Base-by-base conservation (phyloP, 805 yeast species). In the Candida vartiovaarae region DNA sequence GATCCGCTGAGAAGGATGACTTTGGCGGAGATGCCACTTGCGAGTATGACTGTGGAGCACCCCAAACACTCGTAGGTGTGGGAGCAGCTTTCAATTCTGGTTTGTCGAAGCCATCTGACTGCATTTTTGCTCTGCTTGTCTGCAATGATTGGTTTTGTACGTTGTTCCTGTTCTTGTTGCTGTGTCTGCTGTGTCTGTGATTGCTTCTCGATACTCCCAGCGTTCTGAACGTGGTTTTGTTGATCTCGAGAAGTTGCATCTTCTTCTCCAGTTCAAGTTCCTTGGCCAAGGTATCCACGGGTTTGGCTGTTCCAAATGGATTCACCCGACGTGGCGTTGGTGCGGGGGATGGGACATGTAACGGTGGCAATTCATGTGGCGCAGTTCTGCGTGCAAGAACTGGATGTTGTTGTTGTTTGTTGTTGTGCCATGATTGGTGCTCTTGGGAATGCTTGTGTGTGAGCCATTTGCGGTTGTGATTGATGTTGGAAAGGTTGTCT, bases 261-360 rank as follows among this genome's bases (percentile, higher is more conserved):
- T 64, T 63, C 43, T 72, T 70, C 47, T 83, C 90, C 24, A 83
- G 64, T 54, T 84, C 91, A 38, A 71, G 64, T 51, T 76, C 78
- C 51, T 76, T 80, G 26, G 84, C 70, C 24, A 80, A 67, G 3
- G 84, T 78, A 60, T 87, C 95, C 5, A 87, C 91, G 2, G 95
- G 95, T 63, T 78, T 84, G 1, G 95, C 96, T 4, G 75, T 67
- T 0, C 95, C 95, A 66, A 88, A 87, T 5, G 95, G 93, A 57
- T 79, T 84, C 0, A 74, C 49, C 53, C 75, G 80, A 37, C 52
- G 56, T n/a, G 52, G 43, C 5, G 60, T 50, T 32, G 60, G 60
- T 48, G 42, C 60, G 36, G 43, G 54, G 42, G 44, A 44, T 40
- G 48, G 48, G 24, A 45, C 48, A 27, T 36, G 45, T 23, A 48